Base-by-base conservation (phyloP, 306 rosid species). In the Quercus dentata region DNA sequence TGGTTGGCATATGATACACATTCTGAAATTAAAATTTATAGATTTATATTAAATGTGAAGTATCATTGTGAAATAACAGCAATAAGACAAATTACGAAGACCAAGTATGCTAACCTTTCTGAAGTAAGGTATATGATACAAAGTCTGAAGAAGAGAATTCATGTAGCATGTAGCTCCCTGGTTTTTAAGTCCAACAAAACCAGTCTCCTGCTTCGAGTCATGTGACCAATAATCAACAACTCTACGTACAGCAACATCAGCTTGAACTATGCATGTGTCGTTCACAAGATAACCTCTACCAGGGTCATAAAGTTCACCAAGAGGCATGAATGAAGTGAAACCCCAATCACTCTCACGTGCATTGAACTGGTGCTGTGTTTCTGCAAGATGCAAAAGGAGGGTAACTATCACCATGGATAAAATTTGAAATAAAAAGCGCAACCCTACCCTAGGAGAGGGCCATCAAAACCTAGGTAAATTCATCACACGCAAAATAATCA, bases 141-240 rank as follows among this genome's bases (percentile, higher is more conserved):
- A 78, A 15, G 97, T 94, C 83, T 94, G 98, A 79, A 94, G 98
- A 46, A 92, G 91, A 80, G 98, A 94, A 89, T 94, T 94, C 98
- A 94, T 92, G 81, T 94, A 94, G 90, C 94, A 94, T 61, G 98
- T 94, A 74, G 98, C 97, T 79, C 97, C 98, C 86, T 91, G 98
- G 81, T 94, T 94, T 86, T 94, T 94, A 52, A 94, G 88, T 69
- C 98, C 98, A 44, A 94, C 98, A 82, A 49, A 94, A 79, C 98
- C 97, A 28, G 98, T 92, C 88, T 94, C 97, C 85, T 92, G 91
- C 82, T 92, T 94, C 7, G 2, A 92, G 83, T 94, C 97, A 75
- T 91, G 85, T 35, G 97, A 84, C 97, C 97, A 91, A 85, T 88
- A 92, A 84, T 94, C 97, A 84, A 82, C 75, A 73, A 85, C 91